Evolutionary conservation across 75 land plant species (phyloP).

Genomic region (Pinus albicaulis): DNA sequence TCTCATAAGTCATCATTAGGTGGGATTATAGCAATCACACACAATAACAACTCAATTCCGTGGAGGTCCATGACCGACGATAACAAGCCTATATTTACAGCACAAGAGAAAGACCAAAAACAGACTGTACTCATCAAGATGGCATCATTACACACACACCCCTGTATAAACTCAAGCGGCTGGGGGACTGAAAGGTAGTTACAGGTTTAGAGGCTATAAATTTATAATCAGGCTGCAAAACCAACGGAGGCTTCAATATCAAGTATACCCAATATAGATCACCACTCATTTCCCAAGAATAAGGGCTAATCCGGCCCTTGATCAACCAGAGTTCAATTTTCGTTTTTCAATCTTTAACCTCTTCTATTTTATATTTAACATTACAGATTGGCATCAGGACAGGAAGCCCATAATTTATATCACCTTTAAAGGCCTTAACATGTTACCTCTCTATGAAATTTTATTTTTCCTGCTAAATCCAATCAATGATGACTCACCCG

Average conservation of each 20-base stretch:
- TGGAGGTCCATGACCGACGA: too few relatives aligned
- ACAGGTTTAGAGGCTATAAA: not conserved
- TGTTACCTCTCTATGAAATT: too few relatives aligned
- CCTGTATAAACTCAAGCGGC: not conserved
- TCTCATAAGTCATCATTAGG: too few relatives aligned
- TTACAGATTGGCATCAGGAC: not conserved
- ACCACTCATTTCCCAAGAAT: not conserved
- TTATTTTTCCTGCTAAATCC: not conserved
- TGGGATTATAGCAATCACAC: not conserved
- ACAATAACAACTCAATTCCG: not conserved
- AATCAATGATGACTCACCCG: constrained; percentile 19
- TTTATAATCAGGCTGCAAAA: not conserved
- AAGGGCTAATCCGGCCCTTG: not conserved
- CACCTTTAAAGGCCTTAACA: too few relatives aligned
- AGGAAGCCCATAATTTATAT: not conserved
- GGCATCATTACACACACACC: not conserved
- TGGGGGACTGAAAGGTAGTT: not conserved
- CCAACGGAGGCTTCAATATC: not conserved
- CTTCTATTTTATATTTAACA: too few relatives aligned
- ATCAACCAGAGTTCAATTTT: not conserved
- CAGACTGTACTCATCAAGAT: not conserved
- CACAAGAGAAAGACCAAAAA: not conserved
- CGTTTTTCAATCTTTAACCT: not conserved
- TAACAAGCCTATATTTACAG: too few relatives aligned
- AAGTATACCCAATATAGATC: not conserved